Evolutionary conservation across 2,329 filamentous ascomycete species (phyloP).

Genomic region (Diaporthe vexans): DNA sequence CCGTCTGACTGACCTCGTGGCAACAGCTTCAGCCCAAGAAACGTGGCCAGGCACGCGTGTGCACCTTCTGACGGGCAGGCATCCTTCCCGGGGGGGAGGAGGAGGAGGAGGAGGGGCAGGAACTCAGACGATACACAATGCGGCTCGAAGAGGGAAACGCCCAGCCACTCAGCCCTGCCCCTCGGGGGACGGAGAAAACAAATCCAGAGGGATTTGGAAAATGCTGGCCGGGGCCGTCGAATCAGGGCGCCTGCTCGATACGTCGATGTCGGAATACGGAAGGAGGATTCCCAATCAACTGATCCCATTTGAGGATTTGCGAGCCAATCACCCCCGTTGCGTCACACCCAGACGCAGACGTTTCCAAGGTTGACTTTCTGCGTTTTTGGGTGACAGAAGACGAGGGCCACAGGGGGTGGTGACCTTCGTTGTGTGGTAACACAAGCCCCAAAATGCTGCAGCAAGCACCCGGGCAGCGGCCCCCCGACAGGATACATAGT

Average conservation of each 20-base stretch:
- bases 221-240: not conserved
- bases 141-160: not conserved
- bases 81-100: conserved; percentile 19
- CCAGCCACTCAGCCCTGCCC: not conserved
- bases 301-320: conserved; percentile 24
- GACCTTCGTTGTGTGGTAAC: not conserved
- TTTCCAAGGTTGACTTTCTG: too few species aligned
- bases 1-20: conserved; percentile 3
- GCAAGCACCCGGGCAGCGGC: too few species aligned
- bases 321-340: conserved; percentile 3
- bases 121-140: not conserved
- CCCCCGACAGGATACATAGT: too few species aligned
- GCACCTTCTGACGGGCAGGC: not conserved
- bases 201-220: not conserved
- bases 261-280: not conserved
- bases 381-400: not conserved
- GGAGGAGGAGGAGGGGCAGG: not conserved
- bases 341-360: not conserved
- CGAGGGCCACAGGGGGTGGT: not conserved
- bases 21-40: conserved; percentile 12
- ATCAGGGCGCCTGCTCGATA: not conserved
- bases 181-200: too few species aligned
- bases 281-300: not conserved
- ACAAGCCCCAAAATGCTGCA: not conserved
- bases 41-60: conserved; percentile 6